Evolutionary conservation across 2,329 filamentous ascomycete genomes (phyloP).

Genomic region (Aspergillus arachidicola): DNA sequence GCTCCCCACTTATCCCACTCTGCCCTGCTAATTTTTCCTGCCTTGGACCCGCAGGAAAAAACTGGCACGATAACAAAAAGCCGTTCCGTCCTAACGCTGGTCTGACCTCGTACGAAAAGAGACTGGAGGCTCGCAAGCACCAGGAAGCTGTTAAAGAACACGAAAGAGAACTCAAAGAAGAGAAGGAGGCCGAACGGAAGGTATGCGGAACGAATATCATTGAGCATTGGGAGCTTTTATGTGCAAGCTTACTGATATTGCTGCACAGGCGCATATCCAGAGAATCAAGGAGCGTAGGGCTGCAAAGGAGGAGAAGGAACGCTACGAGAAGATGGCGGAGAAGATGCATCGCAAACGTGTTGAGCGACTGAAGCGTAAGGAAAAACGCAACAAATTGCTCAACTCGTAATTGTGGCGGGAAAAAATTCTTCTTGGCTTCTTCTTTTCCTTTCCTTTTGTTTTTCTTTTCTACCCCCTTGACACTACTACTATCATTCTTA

Average conservation of each 20-base stretch:
- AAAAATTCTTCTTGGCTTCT: not conserved
- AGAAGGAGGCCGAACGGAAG: constrained; percentile 87
- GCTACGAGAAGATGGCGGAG: constrained; percentile 91
- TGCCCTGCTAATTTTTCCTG: constrained; percentile 23
- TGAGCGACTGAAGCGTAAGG: constrained; percentile 87
- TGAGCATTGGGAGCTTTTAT: not conserved
- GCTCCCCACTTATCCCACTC: constrained; percentile 10
- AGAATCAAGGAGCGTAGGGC: constrained; percentile 81
- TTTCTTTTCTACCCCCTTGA: not conserved
- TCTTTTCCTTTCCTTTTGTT: constrained; percentile 2
- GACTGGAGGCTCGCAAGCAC: constrained; percentile 69
- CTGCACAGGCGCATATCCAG: constrained; percentile 69
- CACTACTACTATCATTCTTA: not conserved
- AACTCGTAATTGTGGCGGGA: constrained; percentile 38
- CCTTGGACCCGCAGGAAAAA: constrained; percentile 69
- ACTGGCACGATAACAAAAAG: constrained; percentile 84
- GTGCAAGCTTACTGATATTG: constrained; percentile 9
- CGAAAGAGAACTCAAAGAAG: constrained; percentile 93
- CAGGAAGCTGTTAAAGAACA: constrained; percentile 82
- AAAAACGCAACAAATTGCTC: constrained; percentile 75
- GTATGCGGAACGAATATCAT: constrained; percentile 53
- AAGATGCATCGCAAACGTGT: constrained; percentile 98
- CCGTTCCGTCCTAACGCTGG: constrained; percentile 83
- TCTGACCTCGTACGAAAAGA: constrained; percentile 76
- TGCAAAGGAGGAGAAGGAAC: constrained; percentile 88